phyloP scores from a whole-genome alignment of 2,329 filamentous ascomycete genomes.

The Volutella citrinella region DNA sequence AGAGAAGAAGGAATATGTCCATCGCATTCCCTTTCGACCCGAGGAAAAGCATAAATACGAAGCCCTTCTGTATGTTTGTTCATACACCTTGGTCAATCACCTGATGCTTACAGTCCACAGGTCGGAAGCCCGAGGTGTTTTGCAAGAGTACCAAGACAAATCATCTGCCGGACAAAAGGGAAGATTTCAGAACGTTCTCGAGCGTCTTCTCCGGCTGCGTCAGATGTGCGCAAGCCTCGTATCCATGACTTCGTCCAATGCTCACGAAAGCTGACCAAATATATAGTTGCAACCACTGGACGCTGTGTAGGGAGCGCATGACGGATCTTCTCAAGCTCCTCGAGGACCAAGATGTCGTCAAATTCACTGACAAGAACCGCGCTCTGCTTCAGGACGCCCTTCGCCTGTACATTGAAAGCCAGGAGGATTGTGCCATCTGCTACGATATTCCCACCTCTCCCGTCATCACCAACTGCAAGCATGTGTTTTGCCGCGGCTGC shows the following conservation, averaged over 20 bases:
- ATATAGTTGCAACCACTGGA: conserved; percentile 84
- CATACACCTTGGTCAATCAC: fast-evolving
- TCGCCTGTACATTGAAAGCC: conserved; percentile 72
- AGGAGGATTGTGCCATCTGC: conserved; percentile 82
- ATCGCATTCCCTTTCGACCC: conserved; percentile 68
- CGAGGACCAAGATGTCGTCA: conserved; percentile 64
- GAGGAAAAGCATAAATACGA: conserved; percentile 79
- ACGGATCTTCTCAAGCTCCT: conserved; percentile 68
- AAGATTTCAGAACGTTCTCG: conserved; percentile 72
- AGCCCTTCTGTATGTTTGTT: conserved; percentile 58
- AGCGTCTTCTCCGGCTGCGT: conserved; percentile 76
- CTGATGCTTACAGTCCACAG: conserved; percentile 32
- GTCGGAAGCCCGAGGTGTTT: conserved; percentile 69
- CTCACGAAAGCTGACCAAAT: no score
- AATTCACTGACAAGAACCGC: conserved; percentile 69
- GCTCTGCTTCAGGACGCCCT: conserved; percentile 72
- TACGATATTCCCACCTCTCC: conserved; percentile 69
- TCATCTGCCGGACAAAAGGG: conserved; percentile 42
- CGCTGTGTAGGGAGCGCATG: conserved; percentile 73
- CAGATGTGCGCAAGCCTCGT: conserved; percentile 52
- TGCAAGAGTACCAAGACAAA: conserved; percentile 56
- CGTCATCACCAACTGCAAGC: conserved; percentile 82
- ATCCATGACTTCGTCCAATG: conserved; percentile 7
- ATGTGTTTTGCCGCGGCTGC: conserved; percentile 73
- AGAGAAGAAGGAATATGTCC: conserved; percentile 72